Conservation (phyloP, 2,329 filamentous ascomycete species). For the Phialocephala sp. region DNA sequence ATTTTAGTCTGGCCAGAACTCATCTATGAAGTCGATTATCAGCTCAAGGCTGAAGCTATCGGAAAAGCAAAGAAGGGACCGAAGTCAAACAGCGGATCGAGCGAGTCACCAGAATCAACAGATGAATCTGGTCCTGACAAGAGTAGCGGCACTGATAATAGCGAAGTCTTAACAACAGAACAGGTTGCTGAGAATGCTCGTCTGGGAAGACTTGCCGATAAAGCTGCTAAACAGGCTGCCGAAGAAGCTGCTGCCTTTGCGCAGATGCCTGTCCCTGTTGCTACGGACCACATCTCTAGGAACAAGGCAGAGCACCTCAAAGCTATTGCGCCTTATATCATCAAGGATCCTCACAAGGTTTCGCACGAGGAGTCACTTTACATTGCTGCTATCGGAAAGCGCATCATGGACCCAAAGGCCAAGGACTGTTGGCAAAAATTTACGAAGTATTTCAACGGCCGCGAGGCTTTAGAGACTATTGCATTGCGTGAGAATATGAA, state of each 20-base stretch:
- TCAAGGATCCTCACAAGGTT: constrained; percentile 79
- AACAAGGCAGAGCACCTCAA: constrained; percentile 64
- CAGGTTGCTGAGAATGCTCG: constrained; percentile 66
- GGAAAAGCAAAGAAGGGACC: constrained; percentile 43
- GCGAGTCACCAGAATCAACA: constrained; percentile 29
- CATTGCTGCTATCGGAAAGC: constrained; percentile 61
- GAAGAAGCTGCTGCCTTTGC: constrained; percentile 40
- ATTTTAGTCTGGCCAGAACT: constrained; percentile 84
- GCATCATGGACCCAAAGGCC: constrained; percentile 56
- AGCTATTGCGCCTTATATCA: constrained; percentile 66
- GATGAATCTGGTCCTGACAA: constrained; percentile 35
- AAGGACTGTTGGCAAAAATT: constrained; percentile 74
- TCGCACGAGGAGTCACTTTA: constrained; percentile 79
- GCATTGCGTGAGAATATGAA: constrained; percentile 85
- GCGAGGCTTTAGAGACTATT: constrained; percentile 83
- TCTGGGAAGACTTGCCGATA: constrained; percentile 61
- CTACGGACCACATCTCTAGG: constrained; percentile 60
- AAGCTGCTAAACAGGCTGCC: constrained; percentile 59
- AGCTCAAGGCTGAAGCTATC: constrained; percentile 64
- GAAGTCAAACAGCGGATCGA: constrained; percentile 30
- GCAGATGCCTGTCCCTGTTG: constrained; percentile 47
- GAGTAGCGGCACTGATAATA: constrained; percentile 33
- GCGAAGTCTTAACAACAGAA: constrained; percentile 53
- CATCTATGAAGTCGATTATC: constrained; percentile 77
- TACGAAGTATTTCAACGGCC: constrained; percentile 85